These are phyloP conservation scores for Ajuga chamaepitys DNA, from an alignment of 257 asterid species.

Conservation along the genomic window DNA sequence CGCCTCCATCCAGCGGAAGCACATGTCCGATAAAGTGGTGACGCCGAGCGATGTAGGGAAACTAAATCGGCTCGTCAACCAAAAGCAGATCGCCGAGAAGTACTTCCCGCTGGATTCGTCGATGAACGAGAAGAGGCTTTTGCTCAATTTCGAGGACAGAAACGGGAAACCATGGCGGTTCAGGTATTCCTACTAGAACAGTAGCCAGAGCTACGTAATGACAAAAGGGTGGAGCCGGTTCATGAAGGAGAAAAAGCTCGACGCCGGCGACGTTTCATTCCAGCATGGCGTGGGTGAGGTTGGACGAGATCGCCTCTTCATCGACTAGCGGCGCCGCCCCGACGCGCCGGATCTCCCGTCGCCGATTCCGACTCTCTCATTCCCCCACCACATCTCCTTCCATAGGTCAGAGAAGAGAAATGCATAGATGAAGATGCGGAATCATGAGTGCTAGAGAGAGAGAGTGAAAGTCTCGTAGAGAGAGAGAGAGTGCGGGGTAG, in stretches of 20 bases:
- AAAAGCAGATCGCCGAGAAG: slow-evolving; percentile 94
- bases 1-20: slow-evolving; percentile 48
- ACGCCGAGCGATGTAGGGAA: slow-evolving; percentile 99
- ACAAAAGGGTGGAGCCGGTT: slow-evolving; percentile 96
- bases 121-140: slow-evolving; percentile 71
- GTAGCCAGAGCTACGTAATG: slow-evolving; percentile 99
- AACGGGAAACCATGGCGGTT: slow-evolving; percentile 91
- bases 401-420: no score
- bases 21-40: slow-evolving; percentile 94
- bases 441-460: no score
- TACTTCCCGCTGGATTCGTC: slow-evolving; percentile 86
- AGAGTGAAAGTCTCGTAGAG: no score
- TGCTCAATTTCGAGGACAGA: slow-evolving; percentile 78
- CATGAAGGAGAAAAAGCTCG: slow-evolving; percentile 83
- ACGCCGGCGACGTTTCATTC: slow-evolving; percentile 89
- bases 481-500: no score
- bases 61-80: slow-evolving; percentile 79
- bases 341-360: slow-evolving; percentile 42
- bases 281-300: slow-evolving; percentile 64
- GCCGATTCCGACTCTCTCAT: slow-evolving; percentile 3
- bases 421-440: no score
- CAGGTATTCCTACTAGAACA: slow-evolving; percentile 94
- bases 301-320: slow-evolving; percentile 59
- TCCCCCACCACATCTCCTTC: slow-evolving; percentile 40
- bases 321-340: slow-evolving; percentile 94